Base-by-base conservation (phyloP, 306 rosid genomes). In the Elaeagnus macrophylla region DNA sequence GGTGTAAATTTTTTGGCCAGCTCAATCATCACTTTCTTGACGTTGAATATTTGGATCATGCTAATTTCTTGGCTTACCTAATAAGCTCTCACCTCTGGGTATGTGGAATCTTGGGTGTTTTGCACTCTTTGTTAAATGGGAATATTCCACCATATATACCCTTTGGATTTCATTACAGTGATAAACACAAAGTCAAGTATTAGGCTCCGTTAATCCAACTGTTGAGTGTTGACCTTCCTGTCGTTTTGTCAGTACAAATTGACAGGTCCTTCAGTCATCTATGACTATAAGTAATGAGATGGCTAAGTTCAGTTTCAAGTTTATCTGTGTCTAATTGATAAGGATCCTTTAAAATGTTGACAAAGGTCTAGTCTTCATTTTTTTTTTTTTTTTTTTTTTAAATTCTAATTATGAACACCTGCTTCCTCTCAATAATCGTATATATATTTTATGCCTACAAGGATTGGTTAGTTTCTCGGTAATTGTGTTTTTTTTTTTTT, bases 111-210 rank as follows among this genome's bases (percentile, higher is more conserved):
- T 70, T 1, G 19, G 49, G 36, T 55, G 10, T 18, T 18, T 18
- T 43, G 16, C 7, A 14, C 40, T 39, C 48, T 51, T 36, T 44
- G 10, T 37, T 15, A 35, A 32, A 35, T 35, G 51, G 75, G 75
- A 63, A 70, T 70, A 70, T 70, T 70, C 75, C 52, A 57, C 36
- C 51, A 62, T 20, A 54, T 41, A 54, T 69, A 38, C 69, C 56
- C 9, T 70, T 50, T 44, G 60, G 65, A 57, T 46, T 41, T 16
- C 66, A 47, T 51, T 38, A 39, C 35, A 9, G 35, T 19, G 43
- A 44, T 49, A 44, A 59, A 48, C 57, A 58, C 37, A 61, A 61
- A 61, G 68, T 69, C 64, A 69, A 55, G 59, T 48, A 44, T 36
- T 25, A 38, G 52, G 32, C 49, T 61, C 10, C 49, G 58, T 68